Base-by-base conservation (phyloP, 805 yeast genomes). In the Scheffersomyces coipomensis region DNA sequence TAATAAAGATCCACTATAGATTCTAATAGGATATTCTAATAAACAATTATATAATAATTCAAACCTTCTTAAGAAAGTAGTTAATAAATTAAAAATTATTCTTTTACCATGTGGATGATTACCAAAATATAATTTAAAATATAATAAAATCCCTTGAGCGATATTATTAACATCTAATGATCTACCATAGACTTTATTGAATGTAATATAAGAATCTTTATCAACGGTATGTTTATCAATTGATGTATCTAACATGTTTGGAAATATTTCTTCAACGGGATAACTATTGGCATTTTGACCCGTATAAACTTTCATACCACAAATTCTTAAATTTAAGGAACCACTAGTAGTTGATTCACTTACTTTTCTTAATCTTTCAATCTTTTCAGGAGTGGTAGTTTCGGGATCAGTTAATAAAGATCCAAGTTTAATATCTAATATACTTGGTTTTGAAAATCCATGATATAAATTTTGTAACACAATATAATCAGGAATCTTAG, bases 371-470 rank as follows among this genome's bases (percentile, higher is more conserved):
- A 91, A 62, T 30, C 98, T 59, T 35, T 61, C 62, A 12, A 61
- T 69, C 52, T 93, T 91, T 21, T 79, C 96, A 5, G 52, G 47
- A 0, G 48, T 55, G 2, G 76, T 45, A 1, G 87, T 79, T 11
- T 52, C 48, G 5, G 72, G 78, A 58, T 91, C 98, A 50, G 83
- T 79, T 26, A 91, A 62, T 8, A 72, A 54, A 5, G 79, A 60
- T 0, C 99, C 99, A 3, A 91, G 67, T 56, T 91, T 91, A 34
- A 91, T 77, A 57, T 91, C 99, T 45, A 91, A 52, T 2, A 93
- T 73, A 39, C 85, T 76, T 0, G 98, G 97, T 33, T 66, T 62
- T 3, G 35, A 54, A 54, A 71, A 85, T 0, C 88, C 88, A 39
- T 73, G 56, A 21, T 85, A 64, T 2, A 83, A 56, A 58, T 91